Evolutionary conservation across 2,329 filamentous ascomycete species (phyloP), one percentile per base, ranked within the genome.

Genomic region (Hymenoscyphus infarciens): DNA sequence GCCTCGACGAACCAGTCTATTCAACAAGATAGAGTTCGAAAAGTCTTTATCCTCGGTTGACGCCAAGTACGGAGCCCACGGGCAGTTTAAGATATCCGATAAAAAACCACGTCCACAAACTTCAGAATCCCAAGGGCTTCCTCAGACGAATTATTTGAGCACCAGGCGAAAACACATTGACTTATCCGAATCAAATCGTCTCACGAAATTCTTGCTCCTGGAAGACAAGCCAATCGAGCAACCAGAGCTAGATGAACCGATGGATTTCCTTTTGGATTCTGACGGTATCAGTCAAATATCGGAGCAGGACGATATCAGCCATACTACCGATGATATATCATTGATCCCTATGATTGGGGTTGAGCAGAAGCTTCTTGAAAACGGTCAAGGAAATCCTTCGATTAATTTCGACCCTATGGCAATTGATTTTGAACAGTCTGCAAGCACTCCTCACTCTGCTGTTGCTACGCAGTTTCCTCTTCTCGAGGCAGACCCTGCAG

Each of bases 261-360:
- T 69, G 61, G 66, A 71, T 31, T 64, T 67, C 57, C 42, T 65
- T 3, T 58, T 68, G 52, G 68, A 72, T 55, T 68, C 68, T 15
- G 67, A 70, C 54, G 61, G 77, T 77, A 42, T 59, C 22, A 86
- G 83, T 67, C 73, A 78, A 10, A 75, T 81, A 15, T 87, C 85
- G 19, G 84, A 87, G 58, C 78, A 81, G 62, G 83, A 85, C 57
- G 82, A 84, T 61, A 78, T 78, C 0, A 84, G 80, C 65, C 79
- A 78, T 57, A 77, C 78, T 3, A 80, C 78, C 15, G 81, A 82
- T 10, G 82, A 82, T 19, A 76, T 78, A n/a, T 72, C 74, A 5
- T 82, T 82, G 1, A 80, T 82, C 0, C 73, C 81, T 10, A 85
- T 82, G 31, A 31, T 62, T 13, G 68, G 71, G n/a, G n/a, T 68